Percentiles rank a stretch among this genome's conserved stretches.
Evolutionary conservation across 108 stramenopile species (phyloP).

Genomic region (Cyclotella baltica): DNA sequence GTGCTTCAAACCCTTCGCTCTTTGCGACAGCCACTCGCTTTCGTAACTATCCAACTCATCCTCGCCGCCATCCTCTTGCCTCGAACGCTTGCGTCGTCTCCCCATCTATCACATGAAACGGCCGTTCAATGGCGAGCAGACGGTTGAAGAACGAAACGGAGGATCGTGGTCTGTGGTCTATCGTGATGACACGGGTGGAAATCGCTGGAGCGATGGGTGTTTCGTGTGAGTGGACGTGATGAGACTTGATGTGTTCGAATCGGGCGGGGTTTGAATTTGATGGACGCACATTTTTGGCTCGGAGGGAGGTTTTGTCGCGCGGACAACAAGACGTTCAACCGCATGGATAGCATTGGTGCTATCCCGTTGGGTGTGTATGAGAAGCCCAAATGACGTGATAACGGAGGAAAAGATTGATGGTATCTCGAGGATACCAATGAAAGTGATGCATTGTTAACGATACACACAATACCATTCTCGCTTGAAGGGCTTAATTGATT

Average conservation of each 20-base stretch:
- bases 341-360: not conserved
- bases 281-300: not conserved
- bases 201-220: too few species aligned
- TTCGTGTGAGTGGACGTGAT: too few species aligned
- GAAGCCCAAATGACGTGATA: too few species aligned
- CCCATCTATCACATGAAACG: not conserved
- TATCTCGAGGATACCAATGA: too few species aligned
- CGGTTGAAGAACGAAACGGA: not conserved
- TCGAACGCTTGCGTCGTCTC: conserved; percentile 13
- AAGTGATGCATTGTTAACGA: not conserved
- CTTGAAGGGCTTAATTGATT: too few species aligned
- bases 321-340: too few species aligned
- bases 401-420: too few species aligned
- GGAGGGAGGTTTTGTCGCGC: not conserved
- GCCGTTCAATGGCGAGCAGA: not conserved
- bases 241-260: too few species aligned
- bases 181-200: too few species aligned
- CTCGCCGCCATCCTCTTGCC: conserved; percentile 7
- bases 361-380: not conserved
- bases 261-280: too few species aligned
- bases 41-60: conserved; percentile 16
- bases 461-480: too few species aligned
- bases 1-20: not conserved
- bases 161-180: not conserved
- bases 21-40: conserved; percentile 15